Percentiles rank a stretch among this genome's conserved stretches.
These are phyloP conservation scores for Pythium aristosporum DNA, from an alignment of 352 stramenopile genomes.

Conservation along the genomic window DNA sequence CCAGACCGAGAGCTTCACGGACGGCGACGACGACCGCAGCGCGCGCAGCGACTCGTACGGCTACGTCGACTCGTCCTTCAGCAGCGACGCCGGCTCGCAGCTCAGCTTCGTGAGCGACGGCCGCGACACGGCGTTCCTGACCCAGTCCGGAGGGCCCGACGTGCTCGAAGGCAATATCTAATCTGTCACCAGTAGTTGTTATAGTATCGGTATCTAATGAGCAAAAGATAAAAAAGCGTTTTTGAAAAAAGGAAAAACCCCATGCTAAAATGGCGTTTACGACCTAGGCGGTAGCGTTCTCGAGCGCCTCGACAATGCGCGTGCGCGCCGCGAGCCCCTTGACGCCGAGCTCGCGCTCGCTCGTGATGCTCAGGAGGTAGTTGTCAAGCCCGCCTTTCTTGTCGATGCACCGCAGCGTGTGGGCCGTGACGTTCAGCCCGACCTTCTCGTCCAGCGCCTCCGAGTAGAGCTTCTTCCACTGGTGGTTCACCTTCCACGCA, in stretches of 20 bases:
- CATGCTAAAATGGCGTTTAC: slow-evolving; percentile 5
- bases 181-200: too few species aligned
- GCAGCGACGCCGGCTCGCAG: not conserved
- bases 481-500: slow-evolving; percentile 94
- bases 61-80: slow-evolving; percentile 1
- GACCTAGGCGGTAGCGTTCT: slow-evolving; percentile 10
- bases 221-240: too few species aligned
- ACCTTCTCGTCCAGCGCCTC: slow-evolving; percentile 93
- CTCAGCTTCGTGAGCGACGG: slow-evolving; percentile 10
- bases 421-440: slow-evolving; percentile 90
- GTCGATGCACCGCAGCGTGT: slow-evolving; percentile 92
- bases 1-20: not conserved
- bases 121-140: not conserved
- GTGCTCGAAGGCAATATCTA: slow-evolving; percentile 26
- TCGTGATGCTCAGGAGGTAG: slow-evolving; percentile 91
- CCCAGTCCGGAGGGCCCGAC: slow-evolving; percentile 8
- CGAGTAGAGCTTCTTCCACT: slow-evolving; percentile 86
- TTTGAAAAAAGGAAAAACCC: not conserved
- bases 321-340: slow-evolving; percentile 63
- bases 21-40: slow-evolving; percentile 1
- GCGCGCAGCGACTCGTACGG: slow-evolving; percentile 17
- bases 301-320: slow-evolving; percentile 55
- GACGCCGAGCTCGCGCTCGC: slow-evolving; percentile 72
- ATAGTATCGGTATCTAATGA: too few species aligned
- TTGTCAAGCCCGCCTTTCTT: slow-evolving; percentile 93